Evolutionary conservation across 495 filamentous ascomycete species (phyloP), one percentile per base, ranked within the genome.

Genomic region (Penicillium arizonense): DNA sequence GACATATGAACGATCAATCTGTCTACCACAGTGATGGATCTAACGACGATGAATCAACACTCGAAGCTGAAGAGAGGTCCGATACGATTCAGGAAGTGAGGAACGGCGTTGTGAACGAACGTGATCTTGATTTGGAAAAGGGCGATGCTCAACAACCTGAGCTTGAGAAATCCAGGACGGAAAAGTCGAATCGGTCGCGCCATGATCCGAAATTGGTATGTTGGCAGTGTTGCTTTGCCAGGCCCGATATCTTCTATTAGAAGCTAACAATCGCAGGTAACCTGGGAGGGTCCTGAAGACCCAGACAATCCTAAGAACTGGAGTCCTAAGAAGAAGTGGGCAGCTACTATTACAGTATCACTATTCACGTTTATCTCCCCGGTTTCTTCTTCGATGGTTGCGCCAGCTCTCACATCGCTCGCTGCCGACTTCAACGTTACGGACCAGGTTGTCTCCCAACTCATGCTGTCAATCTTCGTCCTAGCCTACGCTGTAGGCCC

Each of bases 331-430:
- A 72, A 75, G 44, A 87, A 87, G 69, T 91, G 87, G 87, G 70
- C 75, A 0, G 81, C 81, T 2, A 84, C 82, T 0, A 55, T 78
- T 24, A 73, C 78, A 16, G 77, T 81, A 20, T 84, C 84, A 0
- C 72, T 73, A 14, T 87, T 85, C 64, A 90, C 86, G 0, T 82
- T 92, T 53, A 87, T 93, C 48, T 89, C 88, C 0, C 87, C 88
- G 0, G 77, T 86, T 10, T 82, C 82, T 1, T 86, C 82, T 4
- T 83, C 83, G 10, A 90, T 93, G 79, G 80, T 92, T 5, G 85
- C 89, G 0, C 90, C 90, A 0, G 84, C 83, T 0, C 62, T 90
- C 7, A 53, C 61, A 6, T 55, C 74, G 0, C 79, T 91, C 32
- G 70, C 75, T 36, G 53, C 59, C 2, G 87, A 91, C 11, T 75